These are phyloP conservation scores for Phellinidium pouzarii DNA, from an alignment of 1,284 basidiomycete genomes.

Conservation along the genomic window DNA sequence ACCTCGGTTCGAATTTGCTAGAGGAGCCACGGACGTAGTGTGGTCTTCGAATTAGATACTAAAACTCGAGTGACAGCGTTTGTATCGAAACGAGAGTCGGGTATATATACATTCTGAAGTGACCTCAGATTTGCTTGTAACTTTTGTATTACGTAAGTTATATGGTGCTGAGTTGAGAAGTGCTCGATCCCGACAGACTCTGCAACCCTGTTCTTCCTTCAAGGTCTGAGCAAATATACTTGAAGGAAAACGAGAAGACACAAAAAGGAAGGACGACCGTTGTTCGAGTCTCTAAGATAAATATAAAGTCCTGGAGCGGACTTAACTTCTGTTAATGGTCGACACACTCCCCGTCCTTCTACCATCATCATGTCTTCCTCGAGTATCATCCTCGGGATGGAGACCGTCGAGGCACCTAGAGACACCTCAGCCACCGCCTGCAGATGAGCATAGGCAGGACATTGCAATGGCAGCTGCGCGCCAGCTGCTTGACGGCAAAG, in stretches of 20 bases:
- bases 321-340: neutral
- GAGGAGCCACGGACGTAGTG: constrained; percentile 23
- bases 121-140: neutral
- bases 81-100: neutral
- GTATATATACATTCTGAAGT: neutral
- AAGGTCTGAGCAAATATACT: too few relatives aligned
- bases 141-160: too few relatives aligned
- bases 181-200: neutral
- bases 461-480: constrained; percentile 67
- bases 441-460: constrained; percentile 67
- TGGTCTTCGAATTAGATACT: neutral
- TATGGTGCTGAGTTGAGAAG: too few relatives aligned
- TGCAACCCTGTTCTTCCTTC: neutral
- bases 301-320: neutral
- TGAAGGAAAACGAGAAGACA: too few relatives aligned
- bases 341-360: constrained; percentile 18
- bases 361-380: constrained; percentile 9
- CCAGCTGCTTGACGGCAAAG: constrained; percentile 64
- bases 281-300: too few relatives aligned
- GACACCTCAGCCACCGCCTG: constrained; percentile 63
- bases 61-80: neutral
- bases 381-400: constrained; percentile 31
- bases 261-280: too few relatives aligned
- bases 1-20: constrained; percentile 54
- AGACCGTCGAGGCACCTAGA: constrained; percentile 37